A percentile compares a stretch with the other conserved stretches of the same genome.
phyloP scores from a whole-genome alignment of 805 yeast species.

The Myxozyma vanderwaltii region DNA sequence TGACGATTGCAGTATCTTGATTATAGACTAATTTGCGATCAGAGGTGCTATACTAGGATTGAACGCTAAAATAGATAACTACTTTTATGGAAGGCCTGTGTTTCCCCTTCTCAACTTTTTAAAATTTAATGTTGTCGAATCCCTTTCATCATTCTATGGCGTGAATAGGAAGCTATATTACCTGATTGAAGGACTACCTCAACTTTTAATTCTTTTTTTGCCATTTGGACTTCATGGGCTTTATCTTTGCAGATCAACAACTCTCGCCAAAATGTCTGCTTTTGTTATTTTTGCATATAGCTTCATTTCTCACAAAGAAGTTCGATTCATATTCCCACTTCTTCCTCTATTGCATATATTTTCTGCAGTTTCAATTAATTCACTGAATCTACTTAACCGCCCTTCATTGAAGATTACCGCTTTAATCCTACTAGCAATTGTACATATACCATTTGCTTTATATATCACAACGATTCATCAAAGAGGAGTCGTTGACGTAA shows the following conservation, averaged over 20 bases:
- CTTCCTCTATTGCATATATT: constrained; percentile 69
- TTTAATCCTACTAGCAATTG: constrained; percentile 35
- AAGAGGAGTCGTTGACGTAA: constrained; percentile 76
- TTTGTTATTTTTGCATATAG: constrained; percentile 62
- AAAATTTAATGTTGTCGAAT: constrained; percentile 73
- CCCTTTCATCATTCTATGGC: constrained; percentile 83
- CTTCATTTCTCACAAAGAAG: constrained; percentile 78
- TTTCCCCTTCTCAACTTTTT: constrained; percentile 68
- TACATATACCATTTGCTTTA: constrained; percentile 50
- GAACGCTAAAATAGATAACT: constrained; percentile 55
- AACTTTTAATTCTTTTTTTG: constrained; percentile 63
- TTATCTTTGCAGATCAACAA: constrained; percentile 34
- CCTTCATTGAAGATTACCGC: not conserved
- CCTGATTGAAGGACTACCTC: constrained; percentile 77
- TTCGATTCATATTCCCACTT: constrained; percentile 82
- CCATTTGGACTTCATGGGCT: constrained; percentile 61
- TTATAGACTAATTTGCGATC: constrained; percentile 12
- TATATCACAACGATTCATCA: constrained; percentile 75
- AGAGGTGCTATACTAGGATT: constrained; percentile 42
- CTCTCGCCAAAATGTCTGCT: constrained; percentile 41
- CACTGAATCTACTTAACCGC: not conserved
- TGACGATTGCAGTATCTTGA: not conserved
- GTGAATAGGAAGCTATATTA: constrained; percentile 83
- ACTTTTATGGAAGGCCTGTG: constrained; percentile 53
- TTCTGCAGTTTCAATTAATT: constrained; percentile 47